Evolutionary conservation across 345 rosid species (phyloP).

Genomic region (Salix purpurea): DNA sequence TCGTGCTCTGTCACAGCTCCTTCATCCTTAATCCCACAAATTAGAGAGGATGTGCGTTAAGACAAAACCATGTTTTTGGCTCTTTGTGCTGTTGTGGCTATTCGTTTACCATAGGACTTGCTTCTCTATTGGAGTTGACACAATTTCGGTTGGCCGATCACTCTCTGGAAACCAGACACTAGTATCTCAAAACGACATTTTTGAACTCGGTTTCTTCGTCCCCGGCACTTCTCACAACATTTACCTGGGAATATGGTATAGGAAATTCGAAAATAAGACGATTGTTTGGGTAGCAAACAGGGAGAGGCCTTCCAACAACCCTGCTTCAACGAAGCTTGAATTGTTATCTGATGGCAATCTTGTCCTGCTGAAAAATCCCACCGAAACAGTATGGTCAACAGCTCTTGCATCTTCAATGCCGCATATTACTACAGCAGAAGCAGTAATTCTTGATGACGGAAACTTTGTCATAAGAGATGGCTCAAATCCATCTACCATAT

Average conservation of each 20-base stretch:
- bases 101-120: not conserved
- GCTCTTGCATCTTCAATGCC: too few relatives aligned
- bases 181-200: not conserved
- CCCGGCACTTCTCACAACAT: not conserved
- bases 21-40: too few relatives aligned
- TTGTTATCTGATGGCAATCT: too few relatives aligned
- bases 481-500: not conserved
- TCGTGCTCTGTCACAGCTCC: too few relatives aligned
- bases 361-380: too few relatives aligned
- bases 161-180: not conserved
- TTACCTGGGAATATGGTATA: not conserved
- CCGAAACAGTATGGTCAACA: too few relatives aligned
- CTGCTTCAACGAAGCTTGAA: too few relatives aligned
- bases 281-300: not conserved
- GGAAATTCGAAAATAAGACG: not conserved
- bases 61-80: too few relatives aligned
- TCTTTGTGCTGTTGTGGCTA: too few relatives aligned
- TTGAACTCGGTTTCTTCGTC: not conserved
- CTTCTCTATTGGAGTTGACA: not conserved
- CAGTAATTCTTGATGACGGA: conserved; percentile 23
- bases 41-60: too few relatives aligned
- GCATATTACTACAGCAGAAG: conserved; percentile 6
- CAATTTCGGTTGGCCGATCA: not conserved
- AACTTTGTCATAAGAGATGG: conserved; percentile 23
- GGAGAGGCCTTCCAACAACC: not conserved